Evolutionary conservation across 2,329 filamentous ascomycete genomes (phyloP).

Genomic region (Talaromyces sp.): DNA sequence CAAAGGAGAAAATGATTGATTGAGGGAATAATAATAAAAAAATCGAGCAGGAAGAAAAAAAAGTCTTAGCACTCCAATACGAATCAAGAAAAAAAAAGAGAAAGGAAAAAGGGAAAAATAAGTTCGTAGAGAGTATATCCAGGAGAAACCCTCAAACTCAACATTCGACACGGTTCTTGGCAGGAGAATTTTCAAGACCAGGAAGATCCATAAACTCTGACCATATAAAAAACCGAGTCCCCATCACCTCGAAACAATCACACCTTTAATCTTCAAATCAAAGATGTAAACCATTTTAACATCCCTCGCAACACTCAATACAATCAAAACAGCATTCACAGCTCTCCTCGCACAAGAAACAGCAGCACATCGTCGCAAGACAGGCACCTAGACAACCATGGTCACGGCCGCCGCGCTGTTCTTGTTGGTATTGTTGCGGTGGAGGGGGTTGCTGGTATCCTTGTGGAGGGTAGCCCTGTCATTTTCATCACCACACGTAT

Average conservation of each 20-base stretch:
- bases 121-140: not conserved
- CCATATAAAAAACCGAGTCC: no score
- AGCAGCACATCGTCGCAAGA: conserved; percentile 56
- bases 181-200: not conserved
- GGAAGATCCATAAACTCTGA: not conserved
- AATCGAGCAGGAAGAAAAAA: not conserved
- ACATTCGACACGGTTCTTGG: not conserved
- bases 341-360: conserved; percentile 59
- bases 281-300: no score
- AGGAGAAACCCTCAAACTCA: not conserved
- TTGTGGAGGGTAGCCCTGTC: not conserved
- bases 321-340: conserved; percentile 62
- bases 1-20: not conserved
- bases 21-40: not conserved
- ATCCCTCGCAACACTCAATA: conserved; percentile 48
- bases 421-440: conserved; percentile 34
- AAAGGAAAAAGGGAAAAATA: not conserved
- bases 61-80: not conserved
- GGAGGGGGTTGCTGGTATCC: conserved; percentile 49
- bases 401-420: conserved; percentile 35
- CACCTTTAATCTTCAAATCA: no score
- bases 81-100: not conserved
- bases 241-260: no score
- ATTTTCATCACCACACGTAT: not conserved
- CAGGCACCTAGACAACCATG: conserved; percentile 50